Conservation (phyloP, 1,284 basidiomycete genomes). For the Irpex sp. region DNA sequence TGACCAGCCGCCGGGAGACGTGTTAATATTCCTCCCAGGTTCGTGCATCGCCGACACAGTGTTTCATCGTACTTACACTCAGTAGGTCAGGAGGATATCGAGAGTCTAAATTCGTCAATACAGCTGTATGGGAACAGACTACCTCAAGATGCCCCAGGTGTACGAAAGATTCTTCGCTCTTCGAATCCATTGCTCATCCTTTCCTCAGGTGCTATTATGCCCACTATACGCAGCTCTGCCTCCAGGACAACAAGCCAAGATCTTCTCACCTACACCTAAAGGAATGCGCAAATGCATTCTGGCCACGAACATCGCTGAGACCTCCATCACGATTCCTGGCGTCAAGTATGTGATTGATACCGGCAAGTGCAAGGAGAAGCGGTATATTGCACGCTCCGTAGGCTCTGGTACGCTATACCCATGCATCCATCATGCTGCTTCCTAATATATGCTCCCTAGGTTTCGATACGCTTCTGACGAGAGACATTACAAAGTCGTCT, state of each 20-base stretch:
- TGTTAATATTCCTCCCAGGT: constrained; percentile 93
- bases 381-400: constrained; percentile 65
- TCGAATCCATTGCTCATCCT: background rate
- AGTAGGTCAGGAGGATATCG: constrained; percentile 94
- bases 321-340: constrained; percentile 95
- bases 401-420: constrained; percentile 53
- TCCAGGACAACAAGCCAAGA: constrained; percentile 73
- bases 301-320: constrained; percentile 97
- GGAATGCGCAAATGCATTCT: constrained; percentile 87
- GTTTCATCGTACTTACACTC: background rate
- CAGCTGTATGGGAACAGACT: constrained; percentile 62
- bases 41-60: constrained; percentile 12
- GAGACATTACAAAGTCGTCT: constrained; percentile 85
- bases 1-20: constrained; percentile 78
- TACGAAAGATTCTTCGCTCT: constrained; percentile 27
- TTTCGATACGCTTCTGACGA: constrained; percentile 85
- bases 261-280: constrained; percentile 69
- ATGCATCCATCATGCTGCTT: background rate
- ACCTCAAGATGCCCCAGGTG: constrained; percentile 49
- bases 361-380: constrained; percentile 94
- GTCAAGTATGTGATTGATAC: constrained; percentile 95
- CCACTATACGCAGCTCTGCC: constrained; percentile 87
- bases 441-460: constrained; percentile 39
- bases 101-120: constrained; percentile 77
- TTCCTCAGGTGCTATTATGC: constrained; percentile 36